These are phyloP conservation scores for Tulasnella sp. DNA, from an alignment of 768 basidiomycete species.

Conservation along the genomic window DNA sequence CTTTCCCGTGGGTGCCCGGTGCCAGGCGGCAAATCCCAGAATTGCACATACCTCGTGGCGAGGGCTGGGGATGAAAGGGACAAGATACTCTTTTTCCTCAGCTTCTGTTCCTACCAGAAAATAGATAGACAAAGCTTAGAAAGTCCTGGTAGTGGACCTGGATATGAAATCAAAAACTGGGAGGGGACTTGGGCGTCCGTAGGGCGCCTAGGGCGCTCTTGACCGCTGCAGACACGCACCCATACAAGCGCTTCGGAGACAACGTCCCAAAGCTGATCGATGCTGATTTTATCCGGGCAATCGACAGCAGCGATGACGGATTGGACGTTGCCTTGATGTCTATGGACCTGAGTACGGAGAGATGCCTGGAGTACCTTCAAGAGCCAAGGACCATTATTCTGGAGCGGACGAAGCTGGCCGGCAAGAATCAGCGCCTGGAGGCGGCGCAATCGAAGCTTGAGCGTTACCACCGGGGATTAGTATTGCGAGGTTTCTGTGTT, in stretches of 20 bases:
- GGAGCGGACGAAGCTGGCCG: conserved; percentile 51
- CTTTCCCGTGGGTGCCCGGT: too few species aligned
- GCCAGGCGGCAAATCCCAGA: too few species aligned
- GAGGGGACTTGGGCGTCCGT: too few species aligned
- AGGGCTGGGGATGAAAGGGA: too few species aligned
- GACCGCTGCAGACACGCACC: too few species aligned
- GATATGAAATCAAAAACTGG: too few species aligned
- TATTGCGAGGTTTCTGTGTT: background rate
- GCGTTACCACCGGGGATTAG: background rate
- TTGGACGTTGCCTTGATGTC: conserved; percentile 57
- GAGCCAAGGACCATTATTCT: conserved; percentile 51
- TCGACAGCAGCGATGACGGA: conserved; percentile 51
- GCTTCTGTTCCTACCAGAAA: too few species aligned
- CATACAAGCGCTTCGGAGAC: conserved; percentile 62
- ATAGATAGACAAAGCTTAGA: too few species aligned
- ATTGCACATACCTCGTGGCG: too few species aligned
- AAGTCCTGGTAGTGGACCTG: too few species aligned
- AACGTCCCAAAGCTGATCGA: conserved; percentile 62
- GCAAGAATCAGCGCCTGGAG: conserved; percentile 24
- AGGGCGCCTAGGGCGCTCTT: too few species aligned
- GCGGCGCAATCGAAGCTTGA: background rate
- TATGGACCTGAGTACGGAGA: conserved; percentile 50
- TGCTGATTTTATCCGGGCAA: conserved; percentile 57
- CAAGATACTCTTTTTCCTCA: too few species aligned
- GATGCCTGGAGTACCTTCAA: conserved; percentile 57